phyloP scores from a whole-genome alignment of 441 rosid genomes.

The Flueggea neowawraea region DNA sequence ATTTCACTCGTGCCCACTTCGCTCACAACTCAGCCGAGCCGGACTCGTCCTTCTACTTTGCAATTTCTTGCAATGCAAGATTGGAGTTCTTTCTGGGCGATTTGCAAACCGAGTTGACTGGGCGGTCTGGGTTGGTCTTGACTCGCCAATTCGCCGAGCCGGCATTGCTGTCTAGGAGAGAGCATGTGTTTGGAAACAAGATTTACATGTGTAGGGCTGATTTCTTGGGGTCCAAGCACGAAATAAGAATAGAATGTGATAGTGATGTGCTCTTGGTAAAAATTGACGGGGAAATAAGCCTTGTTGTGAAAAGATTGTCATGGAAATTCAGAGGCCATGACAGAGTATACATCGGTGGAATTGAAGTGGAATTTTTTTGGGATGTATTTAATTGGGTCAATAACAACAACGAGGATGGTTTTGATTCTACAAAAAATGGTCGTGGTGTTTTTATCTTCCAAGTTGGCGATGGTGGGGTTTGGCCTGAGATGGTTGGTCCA shows the following conservation, averaged over 20 bases:
- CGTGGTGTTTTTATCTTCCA: conserved; percentile 59
- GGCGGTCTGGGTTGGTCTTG: conserved; percentile 31
- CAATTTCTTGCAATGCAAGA: conserved; percentile 37
- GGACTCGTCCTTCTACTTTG: conserved; percentile 38
- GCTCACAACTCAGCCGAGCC: conserved; percentile 48
- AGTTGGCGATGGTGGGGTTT: conserved; percentile 56
- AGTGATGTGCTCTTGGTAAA: conserved; percentile 38
- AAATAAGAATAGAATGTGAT: conserved; percentile 38
- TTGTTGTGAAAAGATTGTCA: conserved; percentile 39
- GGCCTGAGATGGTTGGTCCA: conserved; percentile 58
- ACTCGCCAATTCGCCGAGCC: conserved; percentile 24
- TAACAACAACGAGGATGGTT: not conserved
- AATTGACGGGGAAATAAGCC: conserved; percentile 41
- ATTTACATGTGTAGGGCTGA: conserved; percentile 34
- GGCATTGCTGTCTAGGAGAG: conserved; percentile 34
- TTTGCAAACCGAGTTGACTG: conserved; percentile 23
- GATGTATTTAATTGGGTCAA: conserved; percentile 54
- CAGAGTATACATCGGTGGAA: conserved; percentile 33
- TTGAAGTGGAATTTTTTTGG: conserved; percentile 55
- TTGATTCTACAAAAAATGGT: conserved; percentile 8
- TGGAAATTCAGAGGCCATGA: conserved; percentile 68
- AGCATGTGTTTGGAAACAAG: conserved; percentile 48
- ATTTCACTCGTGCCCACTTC: conserved; percentile 43
- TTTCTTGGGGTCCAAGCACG: conserved; percentile 49
- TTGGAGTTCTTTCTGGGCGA: conserved; percentile 49